Conservation (phyloP, 371 early-diverging fungal genomes). For the Batkoa obscura region DNA sequence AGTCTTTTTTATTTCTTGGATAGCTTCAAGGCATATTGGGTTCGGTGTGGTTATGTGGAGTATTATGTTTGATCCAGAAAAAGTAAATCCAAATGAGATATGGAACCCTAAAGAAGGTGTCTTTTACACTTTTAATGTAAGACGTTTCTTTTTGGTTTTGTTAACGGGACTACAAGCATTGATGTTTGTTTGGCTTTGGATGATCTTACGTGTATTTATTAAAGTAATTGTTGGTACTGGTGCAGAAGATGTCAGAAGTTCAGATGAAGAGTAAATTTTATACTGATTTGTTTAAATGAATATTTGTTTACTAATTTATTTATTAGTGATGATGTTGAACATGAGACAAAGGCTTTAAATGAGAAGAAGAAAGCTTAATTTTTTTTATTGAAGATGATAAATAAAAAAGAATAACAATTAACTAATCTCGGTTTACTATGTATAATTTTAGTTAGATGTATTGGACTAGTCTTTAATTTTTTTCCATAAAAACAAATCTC, state of each 20-base stretch:
- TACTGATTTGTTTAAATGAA: too few species aligned
- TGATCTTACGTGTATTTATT: constrained; percentile 33
- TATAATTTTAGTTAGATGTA: too few species aligned
- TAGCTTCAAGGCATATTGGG: constrained; percentile 46
- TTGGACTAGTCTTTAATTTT: too few species aligned
- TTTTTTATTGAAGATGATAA: too few species aligned
- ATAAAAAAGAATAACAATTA: too few species aligned
- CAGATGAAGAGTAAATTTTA: not conserved
- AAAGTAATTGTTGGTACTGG: not conserved
- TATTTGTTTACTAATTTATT: too few species aligned
- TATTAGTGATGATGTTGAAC: too few species aligned
- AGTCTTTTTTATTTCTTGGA: constrained; percentile 58
- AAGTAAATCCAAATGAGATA: constrained; percentile 18
- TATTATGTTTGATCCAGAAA: constrained; percentile 22
- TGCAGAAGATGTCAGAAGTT: not conserved
- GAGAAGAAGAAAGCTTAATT: too few species aligned
- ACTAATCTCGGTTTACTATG: too few species aligned
- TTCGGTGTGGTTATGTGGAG: constrained; percentile 33
- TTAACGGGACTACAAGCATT: constrained; percentile 40
- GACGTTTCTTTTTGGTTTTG: constrained; percentile 31
- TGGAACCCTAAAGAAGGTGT: constrained; percentile 45
- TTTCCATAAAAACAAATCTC: too few species aligned
- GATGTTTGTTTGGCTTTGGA: constrained; percentile 56
- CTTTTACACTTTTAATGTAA: constrained; percentile 28
- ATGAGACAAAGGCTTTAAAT: too few species aligned